phyloP scores from a whole-genome alignment of 2,329 filamentous ascomycete species.

The Acarospora socialis region DNA sequence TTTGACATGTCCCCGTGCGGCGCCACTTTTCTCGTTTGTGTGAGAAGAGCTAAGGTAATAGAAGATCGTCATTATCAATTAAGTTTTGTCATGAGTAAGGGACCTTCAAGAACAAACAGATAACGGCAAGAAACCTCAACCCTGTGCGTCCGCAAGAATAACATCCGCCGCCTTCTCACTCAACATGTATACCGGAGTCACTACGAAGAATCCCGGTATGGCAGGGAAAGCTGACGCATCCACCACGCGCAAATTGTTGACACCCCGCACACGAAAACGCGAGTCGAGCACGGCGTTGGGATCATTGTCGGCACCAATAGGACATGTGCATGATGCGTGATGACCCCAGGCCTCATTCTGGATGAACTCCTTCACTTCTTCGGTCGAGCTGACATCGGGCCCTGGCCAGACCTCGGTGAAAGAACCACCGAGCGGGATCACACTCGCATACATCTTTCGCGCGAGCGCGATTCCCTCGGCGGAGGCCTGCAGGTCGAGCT shows the following conservation, averaged over 20 bases:
- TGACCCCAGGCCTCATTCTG: slow-evolving; percentile 41
- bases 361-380: slow-evolving; percentile 33
- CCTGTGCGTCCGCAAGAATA: too few species aligned
- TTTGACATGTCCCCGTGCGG: too few species aligned
- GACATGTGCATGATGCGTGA: slow-evolving; percentile 41
- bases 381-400: slow-evolving; percentile 27
- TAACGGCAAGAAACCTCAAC: too few species aligned
- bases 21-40: too few species aligned
- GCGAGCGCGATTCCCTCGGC: slow-evolving; percentile 41
- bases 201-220: slow-evolving; percentile 20
- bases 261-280: slow-evolving; percentile 17
- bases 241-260: slow-evolving; percentile 16
- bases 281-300: slow-evolving; percentile 22
- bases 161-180: slow-evolving; percentile 24
- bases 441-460: slow-evolving; percentile 30
- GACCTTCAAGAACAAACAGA: too few species aligned
- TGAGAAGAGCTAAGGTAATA: too few species aligned
- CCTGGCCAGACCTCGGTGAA: slow-evolving; percentile 33
- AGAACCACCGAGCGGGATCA: slow-evolving; percentile 28
- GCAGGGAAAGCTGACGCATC: slow-evolving; percentile 21
- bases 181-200: slow-evolving; percentile 21
- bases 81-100: too few species aligned
- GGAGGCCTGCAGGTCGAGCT: slow-evolving; percentile 38
- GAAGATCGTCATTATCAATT: too few species aligned
- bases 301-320: slow-evolving; percentile 42